phyloP scores from a whole-genome alignment of 23 red algal genomes.

The Agarophyton chilense region DNA sequence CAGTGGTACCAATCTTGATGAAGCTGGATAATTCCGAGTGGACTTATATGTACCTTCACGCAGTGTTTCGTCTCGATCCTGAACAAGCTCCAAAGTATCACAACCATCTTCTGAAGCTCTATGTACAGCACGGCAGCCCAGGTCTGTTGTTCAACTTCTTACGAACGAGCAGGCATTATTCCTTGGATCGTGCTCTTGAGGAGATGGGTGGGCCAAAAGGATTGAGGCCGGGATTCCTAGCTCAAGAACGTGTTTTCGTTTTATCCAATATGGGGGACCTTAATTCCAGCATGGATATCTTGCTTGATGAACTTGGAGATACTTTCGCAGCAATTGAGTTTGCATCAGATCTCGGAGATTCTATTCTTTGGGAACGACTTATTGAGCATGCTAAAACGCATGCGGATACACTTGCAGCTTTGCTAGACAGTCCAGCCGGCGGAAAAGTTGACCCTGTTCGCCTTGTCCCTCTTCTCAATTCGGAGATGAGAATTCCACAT shows the following conservation, averaged over 20 bases:
- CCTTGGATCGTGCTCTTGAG: constrained; percentile 67
- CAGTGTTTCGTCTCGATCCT: constrained; percentile 57
- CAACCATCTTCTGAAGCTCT: constrained; percentile 58
- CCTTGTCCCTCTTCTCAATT: constrained; percentile 67
- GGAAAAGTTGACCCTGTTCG: constrained; percentile 75
- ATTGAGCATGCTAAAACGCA: constrained; percentile 75
- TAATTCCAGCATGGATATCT: constrained; percentile 77
- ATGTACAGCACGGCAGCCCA: constrained; percentile 47
- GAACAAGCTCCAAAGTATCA: constrained; percentile 65
- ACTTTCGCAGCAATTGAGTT: constrained; percentile 80
- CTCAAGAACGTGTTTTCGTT: constrained; percentile 78
- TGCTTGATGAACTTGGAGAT: constrained; percentile 85
- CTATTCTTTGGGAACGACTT: constrained; percentile 69
- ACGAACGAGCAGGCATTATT: constrained; percentile 68
- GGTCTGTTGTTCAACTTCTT: constrained; percentile 61
- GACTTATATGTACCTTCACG: constrained; percentile 72
- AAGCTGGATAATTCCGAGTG: constrained; percentile 71
- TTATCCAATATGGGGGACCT: constrained; percentile 85
- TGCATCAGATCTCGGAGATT: constrained; percentile 79
- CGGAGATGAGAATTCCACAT: constrained; percentile 72
- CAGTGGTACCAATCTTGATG: constrained; percentile 75
- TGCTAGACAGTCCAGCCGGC: constrained; percentile 77
- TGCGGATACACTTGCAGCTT: constrained; percentile 77
- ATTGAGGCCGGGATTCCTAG: constrained; percentile 47
- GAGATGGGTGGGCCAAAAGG: constrained; percentile 77